Base-by-base conservation (phyloP, 2,329 filamentous ascomycete species). In the Cadophora sp. region DNA sequence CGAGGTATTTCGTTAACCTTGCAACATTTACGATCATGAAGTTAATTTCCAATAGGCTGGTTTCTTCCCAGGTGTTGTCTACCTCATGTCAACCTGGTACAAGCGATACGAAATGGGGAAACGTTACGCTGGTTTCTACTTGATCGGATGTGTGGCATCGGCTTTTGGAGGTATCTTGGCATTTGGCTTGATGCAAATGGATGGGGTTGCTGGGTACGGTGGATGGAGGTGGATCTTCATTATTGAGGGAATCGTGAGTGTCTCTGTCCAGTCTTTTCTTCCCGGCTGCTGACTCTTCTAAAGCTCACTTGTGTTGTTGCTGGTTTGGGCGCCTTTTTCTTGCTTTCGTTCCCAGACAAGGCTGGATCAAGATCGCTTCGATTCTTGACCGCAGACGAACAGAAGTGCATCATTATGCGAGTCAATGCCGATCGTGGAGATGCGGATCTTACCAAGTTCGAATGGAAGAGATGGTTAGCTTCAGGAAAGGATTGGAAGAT, bases 81-180 rank as follows among this genome's bases (percentile, higher is more conserved):
- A 79, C 68, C 78, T 79, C 30, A 74, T 82, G 13, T 77, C 74
- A 16, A 77, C 76, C 6, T 83, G 80, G 76, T 83, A 83, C 72
- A 64, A 73, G 39, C 63, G 73, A 83, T 90, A 87, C 72, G 89
- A 93, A 78, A 83, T 92, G 24, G 89, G 89, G 58, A 90, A 89
- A 76, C 83, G 90, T 61, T 91, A 90, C 73, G 87, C 88, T 0
- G 76, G 84, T 20, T 93, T 93, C 73, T 92, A 91, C 75, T 83
- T 92, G 14, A 81, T 92, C 3, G 89, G 90, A 33, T 89, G 85
- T 68, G 81, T 90, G 4, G 88, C 90, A 0, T 84, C 87, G 0
- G 90, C 87, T 1, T 89, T 90, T 70, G 82, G 88, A 0, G 89
- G 90, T 65, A 88, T 93, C 58, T 81, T 93, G 1, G 89, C 91